phyloP scores from a whole-genome alignment of 2,329 filamentous ascomycete genomes.

The Colletotrichum cuscutae region DNA sequence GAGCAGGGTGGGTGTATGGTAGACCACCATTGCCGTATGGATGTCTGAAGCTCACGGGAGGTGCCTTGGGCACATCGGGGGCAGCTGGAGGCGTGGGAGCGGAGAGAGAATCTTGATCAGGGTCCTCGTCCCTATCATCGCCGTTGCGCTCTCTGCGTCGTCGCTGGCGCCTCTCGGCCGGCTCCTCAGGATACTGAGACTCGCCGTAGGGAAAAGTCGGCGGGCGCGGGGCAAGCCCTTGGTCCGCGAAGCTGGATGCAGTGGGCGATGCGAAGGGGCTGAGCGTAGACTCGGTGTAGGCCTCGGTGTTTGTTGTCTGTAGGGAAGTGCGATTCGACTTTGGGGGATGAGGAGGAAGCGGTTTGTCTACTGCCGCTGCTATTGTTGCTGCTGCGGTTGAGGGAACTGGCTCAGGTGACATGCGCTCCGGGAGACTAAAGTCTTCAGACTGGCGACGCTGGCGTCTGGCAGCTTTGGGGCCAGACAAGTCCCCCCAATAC shows the following conservation, averaged over 20 bases:
- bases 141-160: conserved; percentile 53
- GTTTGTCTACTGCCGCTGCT: conserved; percentile 34
- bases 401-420: conserved; percentile 37
- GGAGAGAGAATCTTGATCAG: conserved; percentile 47
- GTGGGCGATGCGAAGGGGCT: conserved; percentile 68
- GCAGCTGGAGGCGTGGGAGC: conserved; percentile 58
- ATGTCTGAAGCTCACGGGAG: conserved; percentile 67
- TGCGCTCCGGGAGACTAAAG: conserved; percentile 29
- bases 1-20: conserved; percentile 39
- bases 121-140: conserved; percentile 40
- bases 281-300: conserved; percentile 67
- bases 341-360: conserved; percentile 18
- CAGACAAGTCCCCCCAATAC: conserved; percentile 63
- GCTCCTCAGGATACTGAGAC: conserved; percentile 53
- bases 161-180: conserved; percentile 54
- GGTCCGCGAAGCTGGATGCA: conserved; percentile 58
- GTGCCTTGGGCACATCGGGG: conserved; percentile 70
- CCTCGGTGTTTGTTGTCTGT: conserved; percentile 66
- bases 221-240: conserved; percentile 68
- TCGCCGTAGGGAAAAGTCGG: conserved; percentile 64
- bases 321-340: conserved; percentile 60
- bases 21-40: conserved; percentile 53
- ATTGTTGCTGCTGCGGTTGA: conserved; percentile 36
- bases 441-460: conserved; percentile 35
- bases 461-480: conserved; percentile 37